Evolutionary conservation across 106 monocot species (phyloP).

Genomic region (Dendrobium chrysotoxum): DNA sequence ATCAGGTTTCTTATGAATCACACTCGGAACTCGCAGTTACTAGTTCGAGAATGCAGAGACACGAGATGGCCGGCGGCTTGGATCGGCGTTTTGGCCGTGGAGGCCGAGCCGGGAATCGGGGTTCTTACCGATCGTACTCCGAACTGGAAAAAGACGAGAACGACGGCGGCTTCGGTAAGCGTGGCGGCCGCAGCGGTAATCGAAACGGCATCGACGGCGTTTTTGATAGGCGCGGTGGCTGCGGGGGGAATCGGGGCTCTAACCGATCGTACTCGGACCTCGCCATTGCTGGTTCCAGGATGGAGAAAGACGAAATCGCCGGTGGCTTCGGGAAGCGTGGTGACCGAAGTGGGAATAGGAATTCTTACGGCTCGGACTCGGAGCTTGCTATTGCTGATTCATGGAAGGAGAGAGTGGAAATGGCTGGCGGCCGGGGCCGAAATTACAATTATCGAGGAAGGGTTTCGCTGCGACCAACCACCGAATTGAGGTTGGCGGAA

Average conservation of each 20-base stretch:
- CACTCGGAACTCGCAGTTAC: background rate
- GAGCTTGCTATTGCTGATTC: background rate
- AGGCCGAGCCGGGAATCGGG: background rate
- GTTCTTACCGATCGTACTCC: background rate
- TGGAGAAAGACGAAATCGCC: background rate
- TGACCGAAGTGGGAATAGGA: background rate
- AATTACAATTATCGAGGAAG: background rate
- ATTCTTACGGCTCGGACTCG: background rate
- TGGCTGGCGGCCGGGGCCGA: background rate
- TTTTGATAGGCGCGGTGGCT: background rate
- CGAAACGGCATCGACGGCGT: background rate
- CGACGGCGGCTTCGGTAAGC: background rate
- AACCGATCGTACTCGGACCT: background rate
- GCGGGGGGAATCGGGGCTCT: background rate
- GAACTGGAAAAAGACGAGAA: background rate
- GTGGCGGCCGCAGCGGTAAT: background rate
- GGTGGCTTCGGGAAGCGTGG: background rate
- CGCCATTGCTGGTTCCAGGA: background rate
- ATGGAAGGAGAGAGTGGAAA: background rate
- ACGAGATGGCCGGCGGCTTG: background rate
- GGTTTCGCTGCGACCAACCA: background rate
- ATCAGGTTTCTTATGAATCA: background rate
- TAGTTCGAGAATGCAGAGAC: background rate
- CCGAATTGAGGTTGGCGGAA: slow-evolving; percentile 2
- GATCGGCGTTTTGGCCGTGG: background rate